Evolutionary conservation across 331 rosid genomes (phyloP).

Genomic region (Saraca asoca): DNA sequence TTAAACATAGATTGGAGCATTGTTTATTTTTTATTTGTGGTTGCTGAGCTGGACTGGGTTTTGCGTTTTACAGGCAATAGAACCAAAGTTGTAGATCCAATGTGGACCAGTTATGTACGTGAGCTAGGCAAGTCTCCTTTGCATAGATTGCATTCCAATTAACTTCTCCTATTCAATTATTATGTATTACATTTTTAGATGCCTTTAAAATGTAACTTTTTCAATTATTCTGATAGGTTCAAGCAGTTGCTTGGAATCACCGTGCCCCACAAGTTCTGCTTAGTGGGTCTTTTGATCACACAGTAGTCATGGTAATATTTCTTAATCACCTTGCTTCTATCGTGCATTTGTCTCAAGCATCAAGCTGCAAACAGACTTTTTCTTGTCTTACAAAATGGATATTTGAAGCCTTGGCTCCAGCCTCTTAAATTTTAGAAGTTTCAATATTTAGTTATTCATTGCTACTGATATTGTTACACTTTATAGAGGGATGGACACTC

Average conservation of each 20-base stretch:
- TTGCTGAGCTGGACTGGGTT: too few relatives aligned
- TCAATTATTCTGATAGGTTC: conserved; percentile 66
- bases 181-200: too few relatives aligned
- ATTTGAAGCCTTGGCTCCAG: neutral
- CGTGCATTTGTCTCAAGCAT: conserved; percentile 11
- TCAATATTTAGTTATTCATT: conserved; percentile 13
- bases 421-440: neutral
- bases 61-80: too few relatives aligned
- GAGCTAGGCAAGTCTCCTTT: too few relatives aligned
- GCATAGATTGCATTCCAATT: too few relatives aligned
- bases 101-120: too few relatives aligned
- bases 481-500: conserved; percentile 82
- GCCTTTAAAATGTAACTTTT: too few relatives aligned
- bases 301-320: conserved; percentile 75
- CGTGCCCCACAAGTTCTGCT: conserved; percentile 73
- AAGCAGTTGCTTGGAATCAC: conserved; percentile 89
- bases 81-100: too few relatives aligned
- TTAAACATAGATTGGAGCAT: too few relatives aligned
- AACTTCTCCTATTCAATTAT: too few relatives aligned
- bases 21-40: too few relatives aligned
- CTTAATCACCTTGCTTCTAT: conserved; percentile 2
- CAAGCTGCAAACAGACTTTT: neutral
- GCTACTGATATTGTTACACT: conserved; percentile 30
- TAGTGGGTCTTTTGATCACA: conserved; percentile 88
- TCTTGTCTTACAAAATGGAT: conserved; percentile 4